Base-by-base conservation (phyloP, 495 filamentous ascomycete species). In the Parachaetomium inaequale region DNA sequence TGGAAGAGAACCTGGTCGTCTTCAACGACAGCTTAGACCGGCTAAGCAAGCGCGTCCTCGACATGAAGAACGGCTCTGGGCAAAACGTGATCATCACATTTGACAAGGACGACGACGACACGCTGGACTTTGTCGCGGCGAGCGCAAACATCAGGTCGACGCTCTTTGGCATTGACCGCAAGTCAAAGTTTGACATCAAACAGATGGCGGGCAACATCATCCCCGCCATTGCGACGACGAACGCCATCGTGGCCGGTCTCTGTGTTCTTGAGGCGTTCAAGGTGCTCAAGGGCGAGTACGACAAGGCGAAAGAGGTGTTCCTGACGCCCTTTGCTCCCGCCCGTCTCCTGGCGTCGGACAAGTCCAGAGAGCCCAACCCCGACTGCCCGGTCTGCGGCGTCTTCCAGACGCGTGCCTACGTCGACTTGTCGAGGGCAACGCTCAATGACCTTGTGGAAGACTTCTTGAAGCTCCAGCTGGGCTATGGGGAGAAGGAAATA, bases 191-290 rank as follows among this genome's bases (percentile, higher is more conserved):
- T 63, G 92, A 97, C 70, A 93, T 93, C 66, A 99, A 99, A 72
- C 91, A 98, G 76, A 99, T 98, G 92, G 94, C 94, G 26, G 94
- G 94, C 55, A 98, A 98, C 68, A 99, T 99, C 68, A 98, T 99
- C 59, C 94, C 94, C 0, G 95, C 94, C 3, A 99, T 99, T 72
- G 94, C 94, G 2, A 99, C 94, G 0, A 97, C 94, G 0, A 99
- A 99, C 72, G 94, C 95, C 14, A 95, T 98, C 74, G 94, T 93
- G 5, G 94, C 94, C 14, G 88, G 90, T 15, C 81, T 99, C 26
- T 98, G 92, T 71, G 94, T 98, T 4, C 77, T 99, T 7, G 89
- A 99, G 73, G 87, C 92, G 1, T 92, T 96, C 78, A 97, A 96
- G 73, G 89, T 98, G 38, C 77, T 99, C 58, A 85, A 83, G 61